Base-by-base conservation (phyloP, 1,284 basidiomycete genomes). In the Heterobasidion parviporum region DNA sequence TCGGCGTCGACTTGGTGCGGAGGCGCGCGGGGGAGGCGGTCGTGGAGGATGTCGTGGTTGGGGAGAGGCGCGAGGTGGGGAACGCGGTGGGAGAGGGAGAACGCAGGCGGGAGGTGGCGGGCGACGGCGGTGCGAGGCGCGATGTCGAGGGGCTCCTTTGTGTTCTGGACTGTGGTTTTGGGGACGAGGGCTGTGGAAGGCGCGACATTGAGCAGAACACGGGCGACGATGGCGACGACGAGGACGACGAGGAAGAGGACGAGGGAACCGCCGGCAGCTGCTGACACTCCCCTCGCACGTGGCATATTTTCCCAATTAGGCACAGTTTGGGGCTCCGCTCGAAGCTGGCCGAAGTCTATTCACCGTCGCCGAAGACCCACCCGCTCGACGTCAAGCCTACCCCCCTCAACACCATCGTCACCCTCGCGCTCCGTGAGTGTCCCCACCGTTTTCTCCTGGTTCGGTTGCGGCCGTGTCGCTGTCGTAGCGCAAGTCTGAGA, bases 171-270 rank as follows among this genome's bases (percentile, higher is more conserved):
- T 55, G 70, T 47, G 71, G 57, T 50, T 73, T 70, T 41, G 74
- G 71, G n/a, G 74, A 71, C 4, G 74, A 67, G 5, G 70, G 67
- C 57, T 74, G 76, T 14, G 78, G 77, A 44, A 79, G 68, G 59
- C 80, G 78, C 58, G 79, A 80, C 80, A 81, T 77, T 16, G 38
- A 48, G 47, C 14, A 26, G 20, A 32, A 48, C 47, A 5, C 16
- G 20, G 16, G n/a, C 14, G 14, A 20, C 9, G 9, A 32, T 32
- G 47, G 20, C 16, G 16, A 18, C 16, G 26, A 26, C 26, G 26
- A 26, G 26, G 26, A 6, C 26, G 26, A 26, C 26, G 4, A 26
- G 26, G 26, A 26, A 2, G 26, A 26, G 26, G 26, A 26, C 26
- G 26, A 26, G 26, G 26, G 26, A 26, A 26, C 26, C 26, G 26